A percentile compares a stretch with the other conserved stretches of the same genome.
Evolutionary conservation across 2,329 filamentous ascomycete genomes (phyloP).

Genomic region (Plenodomus lindquistii): DNA sequence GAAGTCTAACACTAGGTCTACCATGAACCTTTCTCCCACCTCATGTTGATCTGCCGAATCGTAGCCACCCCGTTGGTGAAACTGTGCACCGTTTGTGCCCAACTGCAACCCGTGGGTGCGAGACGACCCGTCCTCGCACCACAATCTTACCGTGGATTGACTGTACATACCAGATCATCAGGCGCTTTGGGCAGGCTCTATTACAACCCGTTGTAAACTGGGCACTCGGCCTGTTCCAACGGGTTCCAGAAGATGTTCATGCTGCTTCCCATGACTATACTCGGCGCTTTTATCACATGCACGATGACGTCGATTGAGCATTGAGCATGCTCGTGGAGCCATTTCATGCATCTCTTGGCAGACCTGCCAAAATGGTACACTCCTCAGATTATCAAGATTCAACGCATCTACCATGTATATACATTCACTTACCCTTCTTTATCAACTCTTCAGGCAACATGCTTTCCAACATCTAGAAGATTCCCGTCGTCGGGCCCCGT

Average conservation of each 20-base stretch:
- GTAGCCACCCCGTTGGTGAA: constrained; percentile 18
- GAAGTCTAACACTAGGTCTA: constrained; percentile 1
- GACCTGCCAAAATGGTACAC: neutral
- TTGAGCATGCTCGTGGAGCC: neutral
- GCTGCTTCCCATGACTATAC: neutral
- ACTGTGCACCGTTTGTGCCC: constrained; percentile 14
- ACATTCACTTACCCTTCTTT: too few species aligned
- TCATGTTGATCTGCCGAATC: constrained; percentile 15
- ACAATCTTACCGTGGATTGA: neutral
- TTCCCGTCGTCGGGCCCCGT: constrained; percentile 50
- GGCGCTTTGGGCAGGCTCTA: neutral
- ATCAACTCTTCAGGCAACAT: neutral
- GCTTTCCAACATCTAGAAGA: constrained; percentile 15
- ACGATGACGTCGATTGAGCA: constrained; percentile 11
- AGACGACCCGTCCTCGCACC: constrained; percentile 22
- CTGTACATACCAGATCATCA: neutral
- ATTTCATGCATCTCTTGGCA: neutral
- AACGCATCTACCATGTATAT: too few species aligned
- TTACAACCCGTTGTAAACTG: too few species aligned
- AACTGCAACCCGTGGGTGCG: constrained; percentile 14
- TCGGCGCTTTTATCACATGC: constrained; percentile 8
- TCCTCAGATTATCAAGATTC: too few species aligned
- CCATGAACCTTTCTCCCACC: constrained; percentile 5
- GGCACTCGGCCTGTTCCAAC: too few species aligned
- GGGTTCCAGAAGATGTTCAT: constrained; percentile 2